phyloP scores from a whole-genome alignment of 352 stramenopile species.

The Pythium biforme region DNA sequence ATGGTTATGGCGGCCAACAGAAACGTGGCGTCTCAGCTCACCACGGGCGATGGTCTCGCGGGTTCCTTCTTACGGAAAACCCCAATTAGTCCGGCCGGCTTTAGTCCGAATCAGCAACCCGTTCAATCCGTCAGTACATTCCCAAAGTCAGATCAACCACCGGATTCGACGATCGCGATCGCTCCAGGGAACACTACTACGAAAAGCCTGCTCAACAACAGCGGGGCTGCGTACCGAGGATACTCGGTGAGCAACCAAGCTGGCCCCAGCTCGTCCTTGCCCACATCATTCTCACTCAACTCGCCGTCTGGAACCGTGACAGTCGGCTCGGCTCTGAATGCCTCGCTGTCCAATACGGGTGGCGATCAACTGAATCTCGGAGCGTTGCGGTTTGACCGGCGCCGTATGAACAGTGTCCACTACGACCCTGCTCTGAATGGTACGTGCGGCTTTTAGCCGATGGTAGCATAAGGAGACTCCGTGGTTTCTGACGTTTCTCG shows the following conservation, averaged over 20 bases:
- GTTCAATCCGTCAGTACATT: constrained; percentile 31
- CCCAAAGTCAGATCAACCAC: constrained; percentile 39
- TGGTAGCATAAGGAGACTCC: not conserved
- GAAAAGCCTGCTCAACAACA: constrained; percentile 34
- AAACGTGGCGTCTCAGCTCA: constrained; percentile 29
- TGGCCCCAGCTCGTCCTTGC: not conserved
- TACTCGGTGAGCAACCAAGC: constrained; percentile 33
- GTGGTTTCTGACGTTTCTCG: not conserved
- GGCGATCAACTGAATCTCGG: constrained; percentile 40
- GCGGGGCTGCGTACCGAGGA: constrained; percentile 1
- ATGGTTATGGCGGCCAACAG: constrained; percentile 17
- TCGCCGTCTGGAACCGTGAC: constrained; percentile 40
- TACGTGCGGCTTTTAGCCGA: constrained; percentile 19
- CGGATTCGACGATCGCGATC: constrained; percentile 44
- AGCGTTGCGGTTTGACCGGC: constrained; percentile 40
- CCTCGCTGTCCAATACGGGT: constrained; percentile 24
- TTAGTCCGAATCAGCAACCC: constrained; percentile 24
- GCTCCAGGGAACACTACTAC: constrained; percentile 46
- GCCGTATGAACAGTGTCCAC: constrained; percentile 49
- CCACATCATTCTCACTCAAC: constrained; percentile 9
- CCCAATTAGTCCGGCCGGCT: constrained; percentile 19
- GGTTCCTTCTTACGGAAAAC: constrained; percentile 51
- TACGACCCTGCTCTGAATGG: constrained; percentile 49
- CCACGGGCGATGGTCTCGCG: constrained; percentile 37
- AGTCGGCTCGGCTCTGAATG: constrained; percentile 45